Conservation (phyloP, 257 asterid species). For the Lycium ferocissimum region DNA sequence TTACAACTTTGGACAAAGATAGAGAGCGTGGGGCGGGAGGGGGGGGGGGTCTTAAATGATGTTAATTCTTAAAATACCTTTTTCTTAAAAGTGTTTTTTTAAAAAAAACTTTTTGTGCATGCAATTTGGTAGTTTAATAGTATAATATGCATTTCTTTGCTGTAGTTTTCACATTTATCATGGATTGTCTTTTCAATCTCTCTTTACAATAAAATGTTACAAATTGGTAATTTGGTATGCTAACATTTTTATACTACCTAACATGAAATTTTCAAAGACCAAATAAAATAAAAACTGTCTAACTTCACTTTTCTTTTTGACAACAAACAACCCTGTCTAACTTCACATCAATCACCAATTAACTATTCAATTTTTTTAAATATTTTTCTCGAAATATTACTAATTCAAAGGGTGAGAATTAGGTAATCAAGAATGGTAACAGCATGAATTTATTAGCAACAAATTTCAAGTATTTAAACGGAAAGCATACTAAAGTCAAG, state of each 20-base stretch:
- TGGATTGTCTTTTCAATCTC: neutral
- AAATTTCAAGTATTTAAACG: neutral
- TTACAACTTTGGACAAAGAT: no score
- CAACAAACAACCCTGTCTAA: neutral
- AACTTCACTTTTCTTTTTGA: neutral
- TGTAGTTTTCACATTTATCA: neutral
- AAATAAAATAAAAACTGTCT: neutral
- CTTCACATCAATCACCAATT: neutral
- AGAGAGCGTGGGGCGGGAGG: no score
- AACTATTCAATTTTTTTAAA: neutral
- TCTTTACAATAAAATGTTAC: neutral
- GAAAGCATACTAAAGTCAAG: neutral
- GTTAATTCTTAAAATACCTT: no score
- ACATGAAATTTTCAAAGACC: neutral
- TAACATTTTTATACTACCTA: neutral
- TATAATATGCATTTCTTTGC: neutral
- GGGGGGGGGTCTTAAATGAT: no score
- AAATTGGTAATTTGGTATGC: neutral
- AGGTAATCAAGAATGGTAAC: slow-evolving; percentile 19
- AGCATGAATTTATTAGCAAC: neutral
- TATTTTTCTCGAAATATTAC: neutral
- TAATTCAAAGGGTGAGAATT: slow-evolving; percentile 8
- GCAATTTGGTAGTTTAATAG: neutral
- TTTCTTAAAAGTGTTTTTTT: no score
- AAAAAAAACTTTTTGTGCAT: neutral